These are phyloP conservation scores for Crithidia expoeki DNA, from an alignment of 208 protist genomes.

Conservation along the genomic window DNA sequence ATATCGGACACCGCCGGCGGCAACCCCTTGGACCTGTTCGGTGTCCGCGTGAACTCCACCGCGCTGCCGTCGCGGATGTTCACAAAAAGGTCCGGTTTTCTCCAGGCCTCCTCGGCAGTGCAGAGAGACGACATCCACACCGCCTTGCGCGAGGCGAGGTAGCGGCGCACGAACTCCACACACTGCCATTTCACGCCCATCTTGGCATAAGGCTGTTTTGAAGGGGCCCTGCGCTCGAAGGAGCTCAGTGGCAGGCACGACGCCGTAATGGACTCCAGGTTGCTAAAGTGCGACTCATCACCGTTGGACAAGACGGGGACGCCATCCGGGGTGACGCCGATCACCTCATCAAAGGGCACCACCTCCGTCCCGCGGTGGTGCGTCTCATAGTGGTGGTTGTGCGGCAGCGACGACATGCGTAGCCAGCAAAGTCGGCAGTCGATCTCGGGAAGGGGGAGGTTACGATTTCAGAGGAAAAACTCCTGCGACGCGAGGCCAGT, in stretches of 20 bases:
- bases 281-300: constrained; percentile 56
- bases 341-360: constrained; percentile 61
- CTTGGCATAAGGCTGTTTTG: constrained; percentile 31
- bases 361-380: constrained; percentile 46
- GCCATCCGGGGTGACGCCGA: constrained; percentile 65
- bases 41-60: constrained; percentile 35
- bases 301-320: constrained; percentile 83
- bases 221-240: constrained; percentile 27
- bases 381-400: constrained; percentile 39
- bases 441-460: constrained; percentile 33
- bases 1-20: constrained; percentile 53
- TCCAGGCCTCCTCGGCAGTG: constrained; percentile 65
- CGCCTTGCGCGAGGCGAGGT: constrained; percentile 67
- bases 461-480: constrained; percentile 15
- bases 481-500: constrained; percentile 9
- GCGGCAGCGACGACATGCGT: constrained; percentile 27
- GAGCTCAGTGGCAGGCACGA: constrained; percentile 42
- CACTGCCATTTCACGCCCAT: constrained; percentile 74
- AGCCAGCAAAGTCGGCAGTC: constrained; percentile 21
- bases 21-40: constrained; percentile 38
- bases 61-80: constrained; percentile 26
- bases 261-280: constrained; percentile 47
- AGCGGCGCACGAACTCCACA: constrained; percentile 76
- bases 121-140: constrained; percentile 64
- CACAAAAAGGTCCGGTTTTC: constrained; percentile 32